Conservation (phyloP, 768 basidiomycete genomes). For the Xanthoconium stramineum region DNA sequence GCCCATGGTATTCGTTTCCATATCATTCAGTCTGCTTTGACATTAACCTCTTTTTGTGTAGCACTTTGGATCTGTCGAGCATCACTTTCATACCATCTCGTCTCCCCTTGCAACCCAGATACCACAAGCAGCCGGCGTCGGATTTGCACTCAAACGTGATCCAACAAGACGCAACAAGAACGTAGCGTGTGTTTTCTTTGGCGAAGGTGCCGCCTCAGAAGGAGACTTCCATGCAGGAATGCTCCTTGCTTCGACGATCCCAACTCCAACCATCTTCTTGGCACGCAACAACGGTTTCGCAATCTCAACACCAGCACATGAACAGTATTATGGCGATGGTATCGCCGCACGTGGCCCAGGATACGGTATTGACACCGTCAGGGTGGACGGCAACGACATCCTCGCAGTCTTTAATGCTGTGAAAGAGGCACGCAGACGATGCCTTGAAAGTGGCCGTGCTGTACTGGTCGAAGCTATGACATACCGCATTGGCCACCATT, state of each 20-base stretch:
- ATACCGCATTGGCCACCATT: slow-evolving; percentile 93
- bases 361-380: slow-evolving; percentile 87
- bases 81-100: slow-evolving; percentile 93
- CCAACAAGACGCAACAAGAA: slow-evolving; percentile 63
- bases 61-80: slow-evolving; percentile 82
- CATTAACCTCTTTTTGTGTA: slow-evolving; percentile 30
- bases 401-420: slow-evolving; percentile 78
- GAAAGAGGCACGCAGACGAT: slow-evolving; percentile 65
- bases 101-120: slow-evolving; percentile 93
- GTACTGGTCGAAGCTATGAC: slow-evolving; percentile 90
- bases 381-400: slow-evolving; percentile 93
- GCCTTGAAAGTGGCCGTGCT: slow-evolving; percentile 75
- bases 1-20: slow-evolving; percentile 66
- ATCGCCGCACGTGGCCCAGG: slow-evolving; percentile 87
- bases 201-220: slow-evolving; percentile 92
- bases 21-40: neutral
- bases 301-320: slow-evolving; percentile 86
- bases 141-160: slow-evolving; percentile 81
- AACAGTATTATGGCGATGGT: slow-evolving; percentile 91
- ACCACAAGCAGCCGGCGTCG: slow-evolving; percentile 92
- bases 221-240: slow-evolving; percentile 95
- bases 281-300: slow-evolving; percentile 90
- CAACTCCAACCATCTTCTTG: slow-evolving; percentile 70
- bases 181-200: slow-evolving; percentile 87
- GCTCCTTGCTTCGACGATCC: slow-evolving; percentile 72